These are phyloP conservation scores for Saccharomycopsis malanga DNA, from an alignment of 805 yeast species.

Conservation along the genomic window DNA sequence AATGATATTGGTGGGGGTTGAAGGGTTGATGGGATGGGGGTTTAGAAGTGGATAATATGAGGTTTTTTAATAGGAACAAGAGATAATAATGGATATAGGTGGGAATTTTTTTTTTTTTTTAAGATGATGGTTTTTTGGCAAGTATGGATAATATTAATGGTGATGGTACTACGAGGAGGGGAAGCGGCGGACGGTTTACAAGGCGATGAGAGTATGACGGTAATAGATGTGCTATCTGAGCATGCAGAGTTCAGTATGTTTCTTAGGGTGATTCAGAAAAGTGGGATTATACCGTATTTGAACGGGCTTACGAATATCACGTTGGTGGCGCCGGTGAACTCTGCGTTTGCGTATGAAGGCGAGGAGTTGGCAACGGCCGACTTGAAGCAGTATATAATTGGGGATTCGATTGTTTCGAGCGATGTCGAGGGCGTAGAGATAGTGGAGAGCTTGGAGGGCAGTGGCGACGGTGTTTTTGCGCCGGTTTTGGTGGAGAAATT, in stretches of 20 bases:
- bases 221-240: constrained; percentile 63
- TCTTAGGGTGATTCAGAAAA: constrained; percentile 51
- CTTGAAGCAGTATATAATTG: constrained; percentile 31
- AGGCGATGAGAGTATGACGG: constrained; percentile 31
- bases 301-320: constrained; percentile 59
- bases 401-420: constrained; percentile 27
- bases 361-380: constrained; percentile 26
- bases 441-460: constrained; percentile 24
- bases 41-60: too few species aligned
- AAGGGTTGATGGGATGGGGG: too few species aligned
- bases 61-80: too few species aligned
- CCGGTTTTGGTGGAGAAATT: constrained; percentile 30
- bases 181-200: too few species aligned
- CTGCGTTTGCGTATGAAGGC: constrained; percentile 47
- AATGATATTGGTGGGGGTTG: too few species aligned
- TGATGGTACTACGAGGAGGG: too few species aligned
- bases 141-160: too few species aligned
- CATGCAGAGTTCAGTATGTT: constrained; percentile 63
- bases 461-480: constrained; percentile 17
- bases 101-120: too few species aligned
- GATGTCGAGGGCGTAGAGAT: constrained; percentile 29
- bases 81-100: too few species aligned
- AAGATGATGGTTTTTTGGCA: too few species aligned
- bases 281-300: constrained; percentile 54
- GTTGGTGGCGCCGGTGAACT: constrained; percentile 73